A percentile compares a stretch with the other conserved stretches of the same genome.
phyloP scores from a whole-genome alignment of 179 eudicot species.

The Amaranthus tricolor region DNA sequence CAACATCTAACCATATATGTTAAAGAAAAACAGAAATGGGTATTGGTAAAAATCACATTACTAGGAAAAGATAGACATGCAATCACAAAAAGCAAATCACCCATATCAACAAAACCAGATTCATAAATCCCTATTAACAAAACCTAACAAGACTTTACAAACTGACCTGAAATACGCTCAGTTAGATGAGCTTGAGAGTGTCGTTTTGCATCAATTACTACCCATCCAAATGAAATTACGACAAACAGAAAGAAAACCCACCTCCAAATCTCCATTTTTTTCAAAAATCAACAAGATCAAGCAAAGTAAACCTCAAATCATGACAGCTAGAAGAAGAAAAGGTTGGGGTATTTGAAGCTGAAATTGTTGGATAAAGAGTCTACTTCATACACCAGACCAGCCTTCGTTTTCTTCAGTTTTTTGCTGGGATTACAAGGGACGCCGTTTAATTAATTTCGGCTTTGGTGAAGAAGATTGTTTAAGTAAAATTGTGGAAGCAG shows the following conservation, averaged over 20 bases:
- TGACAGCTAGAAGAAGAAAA: neutral
- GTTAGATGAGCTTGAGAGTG: slow-evolving; percentile 23
- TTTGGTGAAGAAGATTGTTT: neutral
- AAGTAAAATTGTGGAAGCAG: neutral
- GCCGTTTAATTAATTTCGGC: neutral
- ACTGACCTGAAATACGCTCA: slow-evolving; percentile 42
- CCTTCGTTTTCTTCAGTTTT: neutral
- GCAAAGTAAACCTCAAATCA: slow-evolving; percentile 2
- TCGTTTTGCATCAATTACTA: slow-evolving; percentile 27
- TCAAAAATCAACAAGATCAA: slow-evolving; percentile 10
- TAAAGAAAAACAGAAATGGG: neutral
- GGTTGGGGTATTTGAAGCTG: slow-evolving; percentile 10
- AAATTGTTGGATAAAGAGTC: slow-evolving; percentile 19
- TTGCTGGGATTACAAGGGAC: slow-evolving; percentile 19
- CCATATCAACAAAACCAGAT: slow-evolving; percentile 13
- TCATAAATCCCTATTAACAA: slow-evolving; percentile 21
- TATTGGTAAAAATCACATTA: slow-evolving; percentile 1
- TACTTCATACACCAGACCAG: slow-evolving; percentile 23
- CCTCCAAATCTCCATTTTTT: slow-evolving; percentile 29
- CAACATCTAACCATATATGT: neutral
- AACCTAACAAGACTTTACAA: neutral
- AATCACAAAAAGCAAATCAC: slow-evolving; percentile 1
- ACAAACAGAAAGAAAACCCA: slow-evolving; percentile 31
- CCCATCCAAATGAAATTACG: slow-evolving; percentile 2
- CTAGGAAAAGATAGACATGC: neutral